Percentiles rank a stretch among this genome's conserved stretches.
Conservation (phyloP, 257 asterid genomes). For the Solanum tarapatanum region DNA sequence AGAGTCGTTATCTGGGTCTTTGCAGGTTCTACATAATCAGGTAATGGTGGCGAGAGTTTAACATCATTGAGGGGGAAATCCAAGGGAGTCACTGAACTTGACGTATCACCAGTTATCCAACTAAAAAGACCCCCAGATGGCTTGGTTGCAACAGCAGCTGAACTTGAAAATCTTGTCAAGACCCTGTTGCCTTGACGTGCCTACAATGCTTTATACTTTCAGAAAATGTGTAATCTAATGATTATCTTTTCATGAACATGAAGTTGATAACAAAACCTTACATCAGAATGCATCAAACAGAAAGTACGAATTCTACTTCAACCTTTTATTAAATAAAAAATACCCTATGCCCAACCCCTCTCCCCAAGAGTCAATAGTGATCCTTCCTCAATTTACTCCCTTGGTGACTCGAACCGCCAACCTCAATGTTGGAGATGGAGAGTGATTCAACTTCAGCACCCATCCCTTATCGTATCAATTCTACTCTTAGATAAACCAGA, state of each 20-base stretch:
- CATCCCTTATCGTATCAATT: neutral
- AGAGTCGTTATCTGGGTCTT: constrained; percentile 67
- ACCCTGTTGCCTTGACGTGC: constrained; percentile 30
- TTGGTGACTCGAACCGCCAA: neutral
- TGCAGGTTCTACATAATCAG: constrained; percentile 69
- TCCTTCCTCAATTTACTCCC: neutral
- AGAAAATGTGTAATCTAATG: neutral
- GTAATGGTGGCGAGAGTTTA: constrained; percentile 52
- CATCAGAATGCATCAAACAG: neutral
- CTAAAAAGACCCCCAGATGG: constrained; percentile 57
- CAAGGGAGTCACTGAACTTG: constrained; percentile 59
- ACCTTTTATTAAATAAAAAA: neutral
- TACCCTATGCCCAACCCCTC: neutral
- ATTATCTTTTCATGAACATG: neutral
- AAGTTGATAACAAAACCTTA: neutral
- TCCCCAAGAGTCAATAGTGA: neutral
- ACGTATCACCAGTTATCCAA: constrained; percentile 53
- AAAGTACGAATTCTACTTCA: neutral
- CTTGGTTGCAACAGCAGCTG: constrained; percentile 48
- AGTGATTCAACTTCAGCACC: neutral
- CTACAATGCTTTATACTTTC: constrained; percentile 18
- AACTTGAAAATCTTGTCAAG: constrained; percentile 54
- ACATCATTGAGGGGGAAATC: constrained; percentile 69
- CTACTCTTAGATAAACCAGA: neutral
- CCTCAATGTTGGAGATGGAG: neutral